Base-by-base conservation (phyloP, 2,329 filamentous ascomycete genomes). In the Thielaviopsis cerberus region DNA sequence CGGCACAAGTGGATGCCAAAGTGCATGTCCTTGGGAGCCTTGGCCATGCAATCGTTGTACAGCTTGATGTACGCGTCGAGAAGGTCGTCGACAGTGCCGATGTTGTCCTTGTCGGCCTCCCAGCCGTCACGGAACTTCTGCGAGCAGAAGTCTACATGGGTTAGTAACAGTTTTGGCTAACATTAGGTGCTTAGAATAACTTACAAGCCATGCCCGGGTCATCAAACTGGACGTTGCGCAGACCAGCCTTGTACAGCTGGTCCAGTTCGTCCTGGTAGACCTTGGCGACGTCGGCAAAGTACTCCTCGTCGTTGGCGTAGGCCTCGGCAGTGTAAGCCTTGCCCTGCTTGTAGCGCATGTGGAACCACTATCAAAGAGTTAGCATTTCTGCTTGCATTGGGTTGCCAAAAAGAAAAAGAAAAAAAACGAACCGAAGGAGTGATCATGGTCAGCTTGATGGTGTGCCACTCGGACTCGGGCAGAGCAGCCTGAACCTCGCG, bases 71-170 rank as follows among this genome's bases (percentile, higher is more conserved):
- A 88, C 30, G 78, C 74, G 63, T 84, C 79, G 55, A 88, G 76
- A 62, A 86, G 76, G 61, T 79, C 77, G 41, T 69, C 83, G 6
- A 84, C 78, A 1, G 78, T 78, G 67, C 81, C 79, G 57, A 77
- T 77, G 67, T 89, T 88, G 64, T 81, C 76, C 53, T 76, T 70
- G 66, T 88, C 85, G 15, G 77, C 76, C 57, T 78, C 77, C 79
- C 83, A 88, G 17, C 83, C 84, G 53, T 78, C 71, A 37, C 85
- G 76, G 77, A 87, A 87, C 67, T 82, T 80, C 59, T 84, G 74
- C 22, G 80, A 84, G 70, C 84, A 88, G 69, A 88, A 88, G 68
- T 87, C 81, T 84, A 57, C n/a, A 15, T 15, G 51, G 11, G 41
- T 60, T 62, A 13, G 66, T 62, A 2, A 53, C 15, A 1, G 24